Conservation (phyloP, 225 moss, liverwort and hornwort genomes). For the Marchantia polymorpha region DNA sequence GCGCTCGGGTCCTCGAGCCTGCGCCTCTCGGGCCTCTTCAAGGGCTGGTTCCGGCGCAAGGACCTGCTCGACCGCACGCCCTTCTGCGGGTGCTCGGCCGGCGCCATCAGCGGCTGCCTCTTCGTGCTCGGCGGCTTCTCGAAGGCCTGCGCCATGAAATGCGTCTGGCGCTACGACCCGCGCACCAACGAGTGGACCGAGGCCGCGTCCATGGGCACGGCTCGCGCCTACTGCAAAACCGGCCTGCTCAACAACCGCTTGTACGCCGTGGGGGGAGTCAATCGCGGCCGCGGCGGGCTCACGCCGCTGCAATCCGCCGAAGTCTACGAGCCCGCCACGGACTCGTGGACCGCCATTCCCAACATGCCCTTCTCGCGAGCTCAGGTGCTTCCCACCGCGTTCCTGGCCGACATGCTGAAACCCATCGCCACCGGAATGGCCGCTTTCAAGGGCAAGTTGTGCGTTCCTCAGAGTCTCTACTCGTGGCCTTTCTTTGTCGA, state of each 20-base stretch:
- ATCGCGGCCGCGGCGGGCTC: slow-evolving; percentile 81
- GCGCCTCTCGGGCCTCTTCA: slow-evolving; percentile 68
- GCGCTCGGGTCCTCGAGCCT: slow-evolving; percentile 76
- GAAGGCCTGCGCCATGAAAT: slow-evolving; percentile 86
- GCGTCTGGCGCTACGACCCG: slow-evolving; percentile 89
- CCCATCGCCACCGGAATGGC: slow-evolving; percentile 99
- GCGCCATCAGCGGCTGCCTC: slow-evolving; percentile 72
- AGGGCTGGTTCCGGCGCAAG: slow-evolving; percentile 90
- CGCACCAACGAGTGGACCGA: slow-evolving; percentile 76
- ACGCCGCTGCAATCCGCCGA: slow-evolving; percentile 94
- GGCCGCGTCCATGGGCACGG: slow-evolving; percentile 81
- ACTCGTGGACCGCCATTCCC: slow-evolving; percentile 89
- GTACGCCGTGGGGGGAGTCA: slow-evolving; percentile 91
- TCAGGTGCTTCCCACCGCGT: slow-evolving; percentile 84
- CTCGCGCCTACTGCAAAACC: slow-evolving; percentile 95
- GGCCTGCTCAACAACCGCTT: slow-evolving; percentile 84
- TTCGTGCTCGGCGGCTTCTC: slow-evolving; percentile 91
- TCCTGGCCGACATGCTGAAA: slow-evolving; percentile 94
- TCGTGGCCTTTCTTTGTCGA: slow-evolving; percentile 99
- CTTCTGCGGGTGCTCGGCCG: slow-evolving; percentile 95
- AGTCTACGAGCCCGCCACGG: slow-evolving; percentile 76
- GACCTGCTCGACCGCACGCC: slow-evolving; percentile 83
- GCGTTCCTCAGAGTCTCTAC: slow-evolving; percentile 91
- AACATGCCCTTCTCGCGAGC: slow-evolving; percentile 93
- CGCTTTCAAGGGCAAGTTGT: slow-evolving; percentile 74